These are phyloP conservation scores for Botrytis squamosa DNA, from an alignment of 2,329 filamentous ascomycete genomes.

Conservation along the genomic window DNA sequence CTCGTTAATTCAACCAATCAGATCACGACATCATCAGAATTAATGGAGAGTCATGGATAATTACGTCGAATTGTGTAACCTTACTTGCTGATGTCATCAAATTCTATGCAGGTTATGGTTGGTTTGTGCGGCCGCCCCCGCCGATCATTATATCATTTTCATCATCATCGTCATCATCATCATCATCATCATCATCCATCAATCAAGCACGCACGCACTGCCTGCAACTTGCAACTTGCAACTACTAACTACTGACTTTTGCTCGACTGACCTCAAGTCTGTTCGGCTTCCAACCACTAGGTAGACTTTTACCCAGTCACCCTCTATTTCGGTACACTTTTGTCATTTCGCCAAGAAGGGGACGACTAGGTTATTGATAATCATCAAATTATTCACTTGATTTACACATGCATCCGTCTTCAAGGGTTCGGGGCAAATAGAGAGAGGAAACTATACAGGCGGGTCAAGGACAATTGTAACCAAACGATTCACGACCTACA, in stretches of 20 bases:
- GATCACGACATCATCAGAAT: neutral
- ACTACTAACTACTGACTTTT: neutral
- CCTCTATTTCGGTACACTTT: neutral
- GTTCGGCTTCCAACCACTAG: neutral
- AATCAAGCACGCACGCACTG: neutral
- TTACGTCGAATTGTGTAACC: neutral
- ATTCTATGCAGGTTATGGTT: neutral
- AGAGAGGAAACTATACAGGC: neutral
- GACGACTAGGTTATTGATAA: neutral
- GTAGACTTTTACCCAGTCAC: neutral
- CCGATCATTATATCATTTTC: constrained; percentile 3
- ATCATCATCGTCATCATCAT: neutral
- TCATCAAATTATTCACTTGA: neutral
- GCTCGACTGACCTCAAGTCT: neutral
- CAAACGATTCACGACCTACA: neutral
- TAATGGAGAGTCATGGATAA: neutral
- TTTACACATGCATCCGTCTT: neutral
- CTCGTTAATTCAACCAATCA: neutral
- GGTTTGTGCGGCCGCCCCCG: neutral
- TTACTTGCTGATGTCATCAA: constrained; percentile 13
- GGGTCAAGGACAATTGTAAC: neutral
- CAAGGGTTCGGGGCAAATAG: neutral
- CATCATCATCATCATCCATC: neutral
- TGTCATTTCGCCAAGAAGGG: neutral
- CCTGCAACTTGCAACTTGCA: neutral